Percentiles rank a stretch among this genome's conserved stretches.
Conservation (phyloP, 352 stramenopile genomes). For the Phytophthora sansomeana region DNA sequence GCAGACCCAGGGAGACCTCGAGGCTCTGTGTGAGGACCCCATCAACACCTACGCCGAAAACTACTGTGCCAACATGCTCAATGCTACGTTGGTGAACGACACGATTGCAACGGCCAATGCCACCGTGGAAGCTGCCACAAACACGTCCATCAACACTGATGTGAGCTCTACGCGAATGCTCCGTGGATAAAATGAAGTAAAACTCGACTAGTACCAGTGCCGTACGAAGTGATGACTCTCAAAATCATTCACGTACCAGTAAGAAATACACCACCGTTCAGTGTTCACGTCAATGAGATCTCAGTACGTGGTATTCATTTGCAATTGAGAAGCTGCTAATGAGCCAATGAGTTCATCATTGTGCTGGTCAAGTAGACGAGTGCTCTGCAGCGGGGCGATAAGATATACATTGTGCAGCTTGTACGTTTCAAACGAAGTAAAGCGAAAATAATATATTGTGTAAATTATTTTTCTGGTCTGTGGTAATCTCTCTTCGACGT, state of each 20-base stretch:
- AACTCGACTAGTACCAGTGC: too few relatives aligned
- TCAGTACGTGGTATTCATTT: too few relatives aligned
- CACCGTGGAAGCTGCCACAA: constrained; percentile 32
- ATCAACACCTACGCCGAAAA: constrained; percentile 44
- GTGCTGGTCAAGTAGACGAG: too few relatives aligned
- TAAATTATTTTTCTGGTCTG: too few relatives aligned
- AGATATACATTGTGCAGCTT: too few relatives aligned
- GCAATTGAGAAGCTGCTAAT: too few relatives aligned
- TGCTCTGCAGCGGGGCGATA: too few relatives aligned
- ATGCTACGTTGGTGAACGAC: constrained; percentile 30
- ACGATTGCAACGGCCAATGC: constrained; percentile 33
- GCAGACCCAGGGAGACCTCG: constrained; percentile 45
- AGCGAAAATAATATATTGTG: too few relatives aligned
- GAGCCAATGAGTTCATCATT: too few relatives aligned
- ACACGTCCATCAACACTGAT: constrained; percentile 26
- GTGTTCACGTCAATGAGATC: too few relatives aligned
- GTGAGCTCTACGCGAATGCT: constrained; percentile 21
- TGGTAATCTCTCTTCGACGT: too few relatives aligned
- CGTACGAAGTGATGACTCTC: not conserved
- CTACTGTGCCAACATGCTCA: constrained; percentile 43
- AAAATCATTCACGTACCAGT: not conserved
- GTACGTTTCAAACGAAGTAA: too few relatives aligned
- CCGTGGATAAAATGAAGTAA: constrained; percentile 15
- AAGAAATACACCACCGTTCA: not conserved
- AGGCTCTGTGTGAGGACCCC: constrained; percentile 37